Evolutionary conservation across 1,284 basidiomycete genomes (phyloP).

Genomic region (Grifola frondosa): DNA sequence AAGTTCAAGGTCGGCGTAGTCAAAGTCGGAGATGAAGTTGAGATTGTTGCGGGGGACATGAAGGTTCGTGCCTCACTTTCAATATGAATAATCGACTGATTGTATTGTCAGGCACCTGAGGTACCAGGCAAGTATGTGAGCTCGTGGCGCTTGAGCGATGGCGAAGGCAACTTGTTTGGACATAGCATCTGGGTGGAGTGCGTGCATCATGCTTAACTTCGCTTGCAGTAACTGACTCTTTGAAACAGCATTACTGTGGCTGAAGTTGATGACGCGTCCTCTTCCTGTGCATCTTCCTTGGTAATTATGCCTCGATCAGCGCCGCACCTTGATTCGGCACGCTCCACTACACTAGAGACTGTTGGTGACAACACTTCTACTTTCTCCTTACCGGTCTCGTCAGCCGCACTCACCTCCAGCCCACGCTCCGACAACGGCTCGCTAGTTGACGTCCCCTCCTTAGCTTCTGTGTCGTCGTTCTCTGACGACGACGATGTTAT

Average conservation of each 20-base stretch:
- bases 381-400: conserved; percentile 33
- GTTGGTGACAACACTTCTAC: conserved; percentile 21
- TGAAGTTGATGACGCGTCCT: conserved; percentile 43
- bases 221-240: conserved; percentile 16
- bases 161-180: conserved; percentile 62
- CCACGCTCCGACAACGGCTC: conserved; percentile 45
- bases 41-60: conserved; percentile 71
- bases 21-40: conserved; percentile 53
- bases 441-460: conserved; percentile 58
- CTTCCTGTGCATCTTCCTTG: conserved; percentile 63
- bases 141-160: conserved; percentile 72
- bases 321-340: conserved; percentile 16
- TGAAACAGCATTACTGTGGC: conserved; percentile 60
- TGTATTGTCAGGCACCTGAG: conserved; percentile 61
- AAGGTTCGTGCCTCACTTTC: conserved; percentile 44
- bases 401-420: too few relatives aligned
- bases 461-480: conserved; percentile 37
- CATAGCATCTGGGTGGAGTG: conserved; percentile 77
- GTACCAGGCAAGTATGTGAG: conserved; percentile 67
- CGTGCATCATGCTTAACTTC: too few relatives aligned
- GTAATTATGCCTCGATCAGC: conserved; percentile 62
- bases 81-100: background rate
- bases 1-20: conserved; percentile 53
- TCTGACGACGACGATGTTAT: conserved; percentile 45
- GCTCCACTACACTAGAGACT: conserved; percentile 19